Conservation (phyloP, 228 moss, liverwort and hornwort genomes). For the Sphagnum fallax region DNA sequence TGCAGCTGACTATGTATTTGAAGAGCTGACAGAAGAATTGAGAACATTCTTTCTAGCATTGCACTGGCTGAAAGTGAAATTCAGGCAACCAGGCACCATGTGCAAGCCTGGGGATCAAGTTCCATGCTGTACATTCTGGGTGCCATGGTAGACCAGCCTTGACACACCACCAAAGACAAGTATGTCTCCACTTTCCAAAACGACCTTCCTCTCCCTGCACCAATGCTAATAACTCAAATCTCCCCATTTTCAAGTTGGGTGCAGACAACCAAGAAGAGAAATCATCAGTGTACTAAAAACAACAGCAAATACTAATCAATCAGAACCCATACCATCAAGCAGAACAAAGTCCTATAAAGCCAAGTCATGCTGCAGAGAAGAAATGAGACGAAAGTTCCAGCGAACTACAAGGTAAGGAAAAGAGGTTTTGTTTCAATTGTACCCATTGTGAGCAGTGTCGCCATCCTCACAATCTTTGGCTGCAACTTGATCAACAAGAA, state of each 20-base stretch:
- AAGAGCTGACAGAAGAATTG: not conserved
- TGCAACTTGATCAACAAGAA: slow-evolving; percentile 60
- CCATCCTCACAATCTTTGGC: slow-evolving; percentile 62
- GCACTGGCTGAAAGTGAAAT: slow-evolving; percentile 80
- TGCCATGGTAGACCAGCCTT: slow-evolving; percentile 79
- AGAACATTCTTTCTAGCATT: slow-evolving; percentile 22
- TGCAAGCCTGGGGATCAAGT: slow-evolving; percentile 83
- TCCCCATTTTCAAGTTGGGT: too few species aligned
- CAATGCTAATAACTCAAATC: too few species aligned
- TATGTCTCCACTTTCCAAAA: slow-evolving; percentile 74
- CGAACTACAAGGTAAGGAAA: too few species aligned
- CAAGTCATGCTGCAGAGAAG: too few species aligned
- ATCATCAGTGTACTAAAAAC: too few species aligned
- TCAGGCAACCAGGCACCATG: slow-evolving; percentile 82
- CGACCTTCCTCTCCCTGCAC: slow-evolving; percentile 60
- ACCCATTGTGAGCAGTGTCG: slow-evolving; percentile 73
- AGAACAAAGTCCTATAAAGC: too few species aligned
- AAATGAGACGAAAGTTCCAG: too few species aligned
- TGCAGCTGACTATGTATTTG: not conserved
- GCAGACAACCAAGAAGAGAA: too few species aligned
- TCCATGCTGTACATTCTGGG: slow-evolving; percentile 71
- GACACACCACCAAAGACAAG: slow-evolving; percentile 81
- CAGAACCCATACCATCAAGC: not conserved
- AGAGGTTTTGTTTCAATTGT: not conserved
- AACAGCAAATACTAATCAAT: too few species aligned